Evolutionary conservation across 805 yeast genomes (phyloP), one percentile per base, ranked within the genome.

Genomic region (Schizosaccharomyces octosporus): DNA sequence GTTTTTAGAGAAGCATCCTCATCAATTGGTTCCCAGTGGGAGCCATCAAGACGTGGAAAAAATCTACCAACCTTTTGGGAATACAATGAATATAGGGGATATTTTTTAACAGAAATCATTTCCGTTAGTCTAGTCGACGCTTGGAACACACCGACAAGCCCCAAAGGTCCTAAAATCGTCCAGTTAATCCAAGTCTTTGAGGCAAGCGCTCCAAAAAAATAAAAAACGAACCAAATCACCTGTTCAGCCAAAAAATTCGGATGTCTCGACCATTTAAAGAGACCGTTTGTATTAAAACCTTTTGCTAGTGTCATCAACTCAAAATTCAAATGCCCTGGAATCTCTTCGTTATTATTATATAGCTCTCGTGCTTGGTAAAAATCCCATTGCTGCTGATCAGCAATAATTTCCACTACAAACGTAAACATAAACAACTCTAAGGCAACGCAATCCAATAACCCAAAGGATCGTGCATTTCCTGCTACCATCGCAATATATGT

Each of bases 231-330:
- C 64, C 64, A 62, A 13, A 62, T 63, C 7, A 61, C 27, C 31
- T 64, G 65, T 60, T 64, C 65, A 29, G 59, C 42, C 32, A 88
- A 31, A 54, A 63, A 59, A 36, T 62, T 63, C 15, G 64, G 63
- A 36, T 62, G 64, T 24, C 65, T 48, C 39, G 61, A 54, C 36
- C 51, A 63, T n/a, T 62, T 63, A 32, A 59, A 64, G 3, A 63
- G 63, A n/a, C 65, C 64, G 17, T 21, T 7, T 1, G 64, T 62
- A 51, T 63, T 63, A 48, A 63, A 64, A 3, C 64, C 64, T 2
- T 61, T 60, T 32, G 62, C 62, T 6, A 64, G 27, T 15, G 42
- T n/a, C 42, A 31, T 27, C 11, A 48, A 41, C 6, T 39, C 43
- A 13, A 24, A 51, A 17, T 57, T 42, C 29, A 31, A 24, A 5